Base-by-base conservation (phyloP, 768 basidiomycete genomes). In the Tricholoma matsutake region DNA sequence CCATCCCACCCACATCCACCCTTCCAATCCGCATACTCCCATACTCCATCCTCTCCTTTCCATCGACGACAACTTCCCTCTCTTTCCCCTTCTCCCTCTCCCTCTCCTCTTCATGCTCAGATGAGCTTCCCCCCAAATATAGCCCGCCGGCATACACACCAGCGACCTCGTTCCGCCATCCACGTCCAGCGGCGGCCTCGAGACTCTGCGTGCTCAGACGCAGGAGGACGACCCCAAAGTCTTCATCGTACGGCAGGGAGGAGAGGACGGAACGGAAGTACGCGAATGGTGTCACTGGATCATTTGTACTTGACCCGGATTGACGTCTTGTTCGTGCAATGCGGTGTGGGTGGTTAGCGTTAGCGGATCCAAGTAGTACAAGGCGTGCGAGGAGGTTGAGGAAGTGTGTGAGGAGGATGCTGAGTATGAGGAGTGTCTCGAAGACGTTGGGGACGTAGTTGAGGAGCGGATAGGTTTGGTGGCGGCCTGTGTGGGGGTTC, bases 371-470 rank as follows among this genome's bases (percentile, higher is more conserved):
- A 16, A 84, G 80, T 18, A 87, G 76, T 22, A 91, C 75, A 18
- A 92, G 70, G 70, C 91, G 91, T 0, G 87, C 85, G 63, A 90
- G 64, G 10, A 75, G 78, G 62, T 90, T 88, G 56, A 92, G 82
- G 34, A 72, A 70, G 54, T 86, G 72, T 6, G 90, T 87, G 43
- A 89, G 74, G 5, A 83, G 51, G 10, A 87, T 88, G 43, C 86
- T 79, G 22, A 71, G 69, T 31, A 89, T 65, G 39, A 92, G 80
- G 54, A 82, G 53, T 1, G 88, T 82, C 70, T 92, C 91, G 60
- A 92, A 85, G 58, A 88, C 72, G 71, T 86, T 88, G 4, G 89
- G 88, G 58, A 91, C 79, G 62, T 88, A 89, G 68, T 88, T 90
- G 59, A 91, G 81, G 11, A 91, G 77, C 0, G 91, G 90, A 66